Evolutionary conservation across 495 filamentous ascomycete species (phyloP).

Genomic region (Amphirosellinia nigrospora): DNA sequence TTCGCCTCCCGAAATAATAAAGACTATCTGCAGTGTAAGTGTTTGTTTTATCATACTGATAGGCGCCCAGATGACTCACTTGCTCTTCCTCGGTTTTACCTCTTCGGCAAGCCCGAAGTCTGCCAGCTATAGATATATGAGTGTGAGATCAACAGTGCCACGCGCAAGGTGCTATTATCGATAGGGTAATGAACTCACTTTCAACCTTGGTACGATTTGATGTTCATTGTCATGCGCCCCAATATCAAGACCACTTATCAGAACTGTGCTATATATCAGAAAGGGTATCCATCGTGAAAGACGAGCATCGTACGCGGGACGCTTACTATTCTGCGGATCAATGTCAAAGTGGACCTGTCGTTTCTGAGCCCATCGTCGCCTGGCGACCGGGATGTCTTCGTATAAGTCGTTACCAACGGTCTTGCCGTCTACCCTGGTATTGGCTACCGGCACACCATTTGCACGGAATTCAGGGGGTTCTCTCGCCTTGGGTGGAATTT

Average conservation of each 20-base stretch:
- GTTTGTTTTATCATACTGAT: background rate
- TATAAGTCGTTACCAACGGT: slow-evolving; percentile 22
- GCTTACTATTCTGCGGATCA: slow-evolving; percentile 30
- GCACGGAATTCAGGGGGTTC: background rate
- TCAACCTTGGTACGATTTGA: slow-evolving; percentile 26
- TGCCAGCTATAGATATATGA: slow-evolving; percentile 20
- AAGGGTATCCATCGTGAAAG: background rate
- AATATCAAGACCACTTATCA: slow-evolving; percentile 23
- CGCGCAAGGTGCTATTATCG: background rate
- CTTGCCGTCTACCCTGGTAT: slow-evolving; percentile 6
- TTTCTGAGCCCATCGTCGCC: slow-evolving; percentile 24
- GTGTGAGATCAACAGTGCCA: background rate
- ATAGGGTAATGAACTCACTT: slow-evolving; percentile 21
- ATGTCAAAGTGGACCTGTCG: slow-evolving; percentile 33
- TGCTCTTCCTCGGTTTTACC: slow-evolving; percentile 25
- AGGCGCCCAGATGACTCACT: slow-evolving; percentile 5
- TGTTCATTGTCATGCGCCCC: slow-evolving; percentile 27
- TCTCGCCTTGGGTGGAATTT: slow-evolving; percentile 31
- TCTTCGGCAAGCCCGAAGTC: slow-evolving; percentile 27
- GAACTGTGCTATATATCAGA: slow-evolving; percentile 11
- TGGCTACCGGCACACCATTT: background rate
- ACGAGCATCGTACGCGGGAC: background rate
- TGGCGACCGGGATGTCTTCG: slow-evolving; percentile 22
- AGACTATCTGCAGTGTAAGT: background rate
- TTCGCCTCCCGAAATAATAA: slow-evolving; percentile 20